phyloP scores from a whole-genome alignment of 345 rosid species.

The Melaleuca quinquenervia region DNA sequence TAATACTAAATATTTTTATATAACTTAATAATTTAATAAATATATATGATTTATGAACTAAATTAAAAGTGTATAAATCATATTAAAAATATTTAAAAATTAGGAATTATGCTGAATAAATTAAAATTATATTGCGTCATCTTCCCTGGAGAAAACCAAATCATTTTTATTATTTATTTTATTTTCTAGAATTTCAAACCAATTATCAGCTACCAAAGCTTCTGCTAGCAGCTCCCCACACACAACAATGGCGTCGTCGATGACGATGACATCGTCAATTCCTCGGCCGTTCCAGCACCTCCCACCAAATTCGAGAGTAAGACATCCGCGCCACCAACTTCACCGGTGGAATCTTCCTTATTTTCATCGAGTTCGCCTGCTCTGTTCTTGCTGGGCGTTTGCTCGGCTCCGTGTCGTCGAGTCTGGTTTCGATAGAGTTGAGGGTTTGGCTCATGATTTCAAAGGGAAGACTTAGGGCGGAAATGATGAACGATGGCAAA shows the following conservation, averaged over 20 bases:
- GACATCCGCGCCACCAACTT: background rate
- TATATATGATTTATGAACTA: too few relatives aligned
- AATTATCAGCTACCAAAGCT: background rate
- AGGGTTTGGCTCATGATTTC: background rate
- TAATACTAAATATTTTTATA: too few relatives aligned
- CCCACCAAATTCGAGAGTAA: background rate
- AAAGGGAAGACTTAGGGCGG: background rate
- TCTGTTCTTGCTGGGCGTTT: background rate
- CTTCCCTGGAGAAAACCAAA: background rate
- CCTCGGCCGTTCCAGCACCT: background rate
- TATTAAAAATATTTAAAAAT: too few relatives aligned
- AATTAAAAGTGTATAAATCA: too few relatives aligned
- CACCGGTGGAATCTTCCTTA: background rate
- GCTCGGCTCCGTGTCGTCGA: background rate
- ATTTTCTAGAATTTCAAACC: background rate
- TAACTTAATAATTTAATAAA: too few relatives aligned
- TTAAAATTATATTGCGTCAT: too few relatives aligned
- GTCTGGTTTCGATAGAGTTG: background rate
- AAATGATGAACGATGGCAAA: background rate
- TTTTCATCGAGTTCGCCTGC: background rate
- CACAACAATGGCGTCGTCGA: background rate
- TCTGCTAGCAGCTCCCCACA: background rate
- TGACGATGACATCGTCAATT: background rate
- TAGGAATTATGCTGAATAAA: too few relatives aligned
- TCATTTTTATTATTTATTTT: background rate